Percentiles rank a stretch among this genome's conserved stretches.
Evolutionary conservation across 305 asterid genomes (phyloP).

Genomic region (Fraxinus platypoda): DNA sequence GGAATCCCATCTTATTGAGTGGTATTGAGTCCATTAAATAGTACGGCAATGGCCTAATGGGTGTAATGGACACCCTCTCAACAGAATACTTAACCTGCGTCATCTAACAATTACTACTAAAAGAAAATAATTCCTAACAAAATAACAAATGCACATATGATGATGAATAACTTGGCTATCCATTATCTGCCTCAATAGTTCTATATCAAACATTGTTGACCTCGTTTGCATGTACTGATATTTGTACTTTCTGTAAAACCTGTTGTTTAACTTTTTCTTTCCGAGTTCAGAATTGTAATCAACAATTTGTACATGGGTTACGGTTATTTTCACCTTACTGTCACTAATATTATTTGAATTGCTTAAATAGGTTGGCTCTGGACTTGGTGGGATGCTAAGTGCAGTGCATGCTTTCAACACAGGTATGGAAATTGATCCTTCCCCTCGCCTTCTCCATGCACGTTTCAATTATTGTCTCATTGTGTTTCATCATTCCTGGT

Average conservation of each 20-base stretch:
- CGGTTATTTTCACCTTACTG: background rate
- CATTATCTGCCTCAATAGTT: background rate
- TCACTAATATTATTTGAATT: background rate
- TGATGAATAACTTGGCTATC: background rate
- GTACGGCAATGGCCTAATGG: background rate
- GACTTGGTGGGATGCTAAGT: conserved; percentile 74
- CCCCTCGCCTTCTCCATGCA: background rate
- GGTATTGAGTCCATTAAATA: background rate
- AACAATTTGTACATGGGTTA: background rate
- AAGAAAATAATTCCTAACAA: background rate
- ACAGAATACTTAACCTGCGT: background rate
- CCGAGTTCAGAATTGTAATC: background rate
- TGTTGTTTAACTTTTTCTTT: background rate
- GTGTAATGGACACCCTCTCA: background rate
- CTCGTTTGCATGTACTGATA: background rate
- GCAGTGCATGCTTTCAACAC: conserved; percentile 69
- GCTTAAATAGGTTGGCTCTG: conserved; percentile 61
- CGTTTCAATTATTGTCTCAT: background rate
- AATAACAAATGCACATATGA: background rate
- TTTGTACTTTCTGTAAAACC: background rate
- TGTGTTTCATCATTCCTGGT: conserved; percentile 3
- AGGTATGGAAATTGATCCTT: conserved; percentile 34
- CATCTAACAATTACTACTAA: background rate
- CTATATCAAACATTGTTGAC: background rate
- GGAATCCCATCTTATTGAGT: background rate